A percentile compares a stretch with the other conserved stretches of the same genome.
Conservation (phyloP, 208 protist genomes). For the Trypanosoma grayi region DNA sequence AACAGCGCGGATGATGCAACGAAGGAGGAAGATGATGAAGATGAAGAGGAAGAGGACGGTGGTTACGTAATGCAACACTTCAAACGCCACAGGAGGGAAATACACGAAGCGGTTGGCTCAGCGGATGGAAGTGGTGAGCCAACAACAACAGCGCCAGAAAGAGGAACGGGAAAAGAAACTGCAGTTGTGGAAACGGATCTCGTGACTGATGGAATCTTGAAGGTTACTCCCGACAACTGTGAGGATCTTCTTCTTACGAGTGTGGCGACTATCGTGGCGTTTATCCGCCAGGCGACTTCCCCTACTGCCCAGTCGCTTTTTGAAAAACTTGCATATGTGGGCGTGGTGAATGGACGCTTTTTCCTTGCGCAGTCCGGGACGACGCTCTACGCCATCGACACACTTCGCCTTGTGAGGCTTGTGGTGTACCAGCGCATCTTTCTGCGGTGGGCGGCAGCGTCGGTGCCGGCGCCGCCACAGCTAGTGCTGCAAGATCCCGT, state of each 20-base stretch:
- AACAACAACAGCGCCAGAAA: no score
- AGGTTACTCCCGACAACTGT: neutral
- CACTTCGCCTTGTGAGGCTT: constrained; percentile 48
- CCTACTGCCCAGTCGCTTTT: constrained; percentile 52
- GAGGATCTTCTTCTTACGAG: constrained; percentile 21
- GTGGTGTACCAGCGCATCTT: constrained; percentile 84
- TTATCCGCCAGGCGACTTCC: constrained; percentile 37
- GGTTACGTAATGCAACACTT: constrained; percentile 62
- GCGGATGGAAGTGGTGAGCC: constrained; percentile 5
- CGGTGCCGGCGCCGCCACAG: constrained; percentile 35
- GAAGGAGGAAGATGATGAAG: constrained; percentile 17
- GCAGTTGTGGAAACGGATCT: neutral
- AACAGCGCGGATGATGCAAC: constrained; percentile 3
- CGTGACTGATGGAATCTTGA: neutral
- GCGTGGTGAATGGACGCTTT: constrained; percentile 36
- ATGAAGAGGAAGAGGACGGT: constrained; percentile 22
- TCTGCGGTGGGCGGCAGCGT: constrained; percentile 59
- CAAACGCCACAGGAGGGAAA: constrained; percentile 36
- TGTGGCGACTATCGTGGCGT: constrained; percentile 36
- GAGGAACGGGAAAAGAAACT: no score
- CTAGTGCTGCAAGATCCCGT: constrained; percentile 40
- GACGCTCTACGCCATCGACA: constrained; percentile 64
- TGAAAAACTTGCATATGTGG: constrained; percentile 56
- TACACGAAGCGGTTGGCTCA: constrained; percentile 10
- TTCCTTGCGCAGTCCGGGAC: constrained; percentile 81